Conservation (phyloP, 345 rosid genomes). For the Citropsis articulata region DNA sequence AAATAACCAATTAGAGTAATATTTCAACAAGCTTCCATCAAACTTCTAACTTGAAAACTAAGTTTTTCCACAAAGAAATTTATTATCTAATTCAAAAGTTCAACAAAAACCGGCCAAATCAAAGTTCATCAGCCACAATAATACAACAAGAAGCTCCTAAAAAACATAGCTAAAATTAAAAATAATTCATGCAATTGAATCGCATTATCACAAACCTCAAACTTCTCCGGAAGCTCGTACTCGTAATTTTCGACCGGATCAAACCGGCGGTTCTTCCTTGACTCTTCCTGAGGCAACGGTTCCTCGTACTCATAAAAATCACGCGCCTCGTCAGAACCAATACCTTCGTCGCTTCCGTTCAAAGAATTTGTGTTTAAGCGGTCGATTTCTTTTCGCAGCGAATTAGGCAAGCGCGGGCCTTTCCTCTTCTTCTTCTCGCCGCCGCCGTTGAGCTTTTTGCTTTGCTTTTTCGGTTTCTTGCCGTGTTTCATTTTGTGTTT, state of each 20-base stretch:
- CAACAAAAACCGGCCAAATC: neutral
- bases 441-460: neutral
- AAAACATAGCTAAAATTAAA: too few species aligned
- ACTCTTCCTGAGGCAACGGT: conserved; percentile 69
- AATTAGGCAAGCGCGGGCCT: conserved; percentile 75
- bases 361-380: conserved; percentile 24
- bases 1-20: neutral
- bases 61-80: neutral
- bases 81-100: neutral
- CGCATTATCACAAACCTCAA: conserved; percentile 14
- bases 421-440: conserved; percentile 29
- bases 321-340: conserved; percentile 44
- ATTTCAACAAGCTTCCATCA: neutral
- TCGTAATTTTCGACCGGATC: conserved; percentile 70
- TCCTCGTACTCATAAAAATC: conserved; percentile 89
- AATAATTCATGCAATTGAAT: neutral
- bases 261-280: conserved; percentile 70
- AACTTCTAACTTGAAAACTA: neutral
- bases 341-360: conserved; percentile 46
- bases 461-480: neutral
- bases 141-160: neutral
- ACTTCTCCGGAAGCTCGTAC: conserved; percentile 65
- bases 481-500: neutral
- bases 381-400: conserved; percentile 58
- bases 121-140: too few species aligned